Evolutionary conservation across 805 yeast genomes (phyloP), one percentile per base, ranked within the genome.

Genomic region (Sugiyamaella qingdaonensis): DNA sequence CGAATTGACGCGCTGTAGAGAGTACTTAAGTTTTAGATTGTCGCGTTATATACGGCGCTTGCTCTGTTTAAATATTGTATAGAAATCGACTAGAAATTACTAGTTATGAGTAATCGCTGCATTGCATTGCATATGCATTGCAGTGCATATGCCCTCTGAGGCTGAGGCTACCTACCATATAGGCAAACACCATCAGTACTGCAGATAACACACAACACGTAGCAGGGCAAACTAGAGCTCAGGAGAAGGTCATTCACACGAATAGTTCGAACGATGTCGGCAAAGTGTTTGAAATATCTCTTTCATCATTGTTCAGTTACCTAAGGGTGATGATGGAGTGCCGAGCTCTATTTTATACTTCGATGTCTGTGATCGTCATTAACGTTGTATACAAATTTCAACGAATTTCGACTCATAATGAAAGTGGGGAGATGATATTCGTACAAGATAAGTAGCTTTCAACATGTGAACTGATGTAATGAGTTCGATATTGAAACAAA

Each of bases 201-300:
- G 21, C 24, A 24, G 21, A 4, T 24, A 5, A 18, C 44, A 24
- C 21, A 39, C 21, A n/a, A 18, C n/a, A 16, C 13, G 21, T 13
- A 39, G 21, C 21, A 39, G 16, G n/a, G 21, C 7, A 14, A 14
- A 16, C n/a, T 3, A 39, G 44, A 39, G 21, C 44, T 39, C 44
- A 39, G 44, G 21, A 39, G 21, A 14, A 7, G 29, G 3, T 24
- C 7, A 4, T 46, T 43, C 68, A 62, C 48, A 64, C 63, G 50
- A 66, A 64, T 56, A 62, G 62, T 54, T 64, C 68, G 14, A 64
- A 61, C 52, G 68, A 64, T 54, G 62, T 64, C 8, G 66, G 68
- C 51, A 66, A 29, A 3, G 33, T 21, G 31, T 27, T 19, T 14
- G 24, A n/a, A 11, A 14, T 13, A 29, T 32, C 19, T 39, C 13